Evolutionary conservation across 768 basidiomycete species (phyloP), one percentile per base, ranked within the genome.

Genomic region (Lactarius hatsudake): DNA sequence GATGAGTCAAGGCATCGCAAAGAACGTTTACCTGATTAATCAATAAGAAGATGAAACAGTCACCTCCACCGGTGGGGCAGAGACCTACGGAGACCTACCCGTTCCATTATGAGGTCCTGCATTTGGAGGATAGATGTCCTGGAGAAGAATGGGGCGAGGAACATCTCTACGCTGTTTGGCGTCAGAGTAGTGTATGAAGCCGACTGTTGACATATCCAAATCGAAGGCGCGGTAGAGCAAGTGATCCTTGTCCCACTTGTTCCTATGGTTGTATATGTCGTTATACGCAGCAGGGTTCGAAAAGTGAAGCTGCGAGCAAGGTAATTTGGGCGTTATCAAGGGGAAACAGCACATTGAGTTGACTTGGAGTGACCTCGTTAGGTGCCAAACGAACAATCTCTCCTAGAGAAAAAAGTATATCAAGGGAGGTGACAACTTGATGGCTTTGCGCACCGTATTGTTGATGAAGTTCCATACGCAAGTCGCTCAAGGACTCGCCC

Each of bases 161-260:
- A 61, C 60, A 30, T 61, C 60, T 23, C 42, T 20, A 15, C 60
- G 60, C 1, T 42, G 42, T 42, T 42, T 42, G 6, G 17, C 42
- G 17, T 42, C 42, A 42, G 42, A 18, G 42, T 42, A 42, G 17
- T 42, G 42, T 42, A 42, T 18, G 42, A 42, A 42, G 42, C 42
- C 42, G 42, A 42, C 60, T 48, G 60, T 42, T 32, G 34, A 20
- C 10, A n/a, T 26, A 42, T 61, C 60, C 42, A 43, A 8, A 26
- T 61, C 60, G 42, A 61, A 61, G 34, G 60, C 60, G 42, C 60
- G 42, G 42, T 61, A 61, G 42, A 42, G 42, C 17, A 18, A 7
- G 17, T 42, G 42, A 17, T 42, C 42, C 42, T 42, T 42, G 42
- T 42, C 42, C 42, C 42, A 42, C 42, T 42, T 42, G 42, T 42